Evolutionary conservation across 2,329 filamentous ascomycete genomes (phyloP), one percentile per base, ranked within the genome.

Genomic region (Apiospora saccharicola): DNA sequence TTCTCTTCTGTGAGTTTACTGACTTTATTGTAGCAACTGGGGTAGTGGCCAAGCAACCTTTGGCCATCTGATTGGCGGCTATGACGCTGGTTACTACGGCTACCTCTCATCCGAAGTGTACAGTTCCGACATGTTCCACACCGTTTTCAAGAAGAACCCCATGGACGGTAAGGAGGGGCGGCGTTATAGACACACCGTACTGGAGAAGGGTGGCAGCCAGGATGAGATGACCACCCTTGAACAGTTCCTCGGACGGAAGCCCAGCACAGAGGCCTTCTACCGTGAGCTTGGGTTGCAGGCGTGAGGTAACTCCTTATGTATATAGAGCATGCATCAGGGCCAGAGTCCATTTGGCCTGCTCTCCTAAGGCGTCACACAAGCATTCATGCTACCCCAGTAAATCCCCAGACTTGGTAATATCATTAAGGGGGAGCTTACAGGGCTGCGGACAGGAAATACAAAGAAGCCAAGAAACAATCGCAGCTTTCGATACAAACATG

Each of bases 61-160:
- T 78, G 93, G 93, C 22, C 94, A 96, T 82, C 86, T 96, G 75
- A 93, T 96, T 73, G 93, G 93, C 70, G 94, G 94, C 1, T 96
- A 96, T 78, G 94, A 96, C 81, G 93, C 94, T 43, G 93, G 93
- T 61, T 96, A 96, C 84, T 96, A 96, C 81, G 90, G 90, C 77
- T 93, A 92, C 79, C 83, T 92, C 46, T 92, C 89, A 75, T 94
- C 92, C 0, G 89, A 94, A 81, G 94, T 96, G 24, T 96, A 95
- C 83, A 93, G 91, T 30, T 89, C 92, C 37, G 94, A 97, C 82
- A 96, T 97, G 93, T 97, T 96, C 86, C 91, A 94, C 83, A 89
- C 89, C 0, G 91, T 93, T 67, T 96, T 96, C 84, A 91, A 92
- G 84, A 86, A 89, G 76, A 87, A 95, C 80, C 94, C 94, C 0